These are phyloP conservation scores for Gynochthodes officinalis DNA, from an alignment of 257 asterid species.

Conservation along the genomic window DNA sequence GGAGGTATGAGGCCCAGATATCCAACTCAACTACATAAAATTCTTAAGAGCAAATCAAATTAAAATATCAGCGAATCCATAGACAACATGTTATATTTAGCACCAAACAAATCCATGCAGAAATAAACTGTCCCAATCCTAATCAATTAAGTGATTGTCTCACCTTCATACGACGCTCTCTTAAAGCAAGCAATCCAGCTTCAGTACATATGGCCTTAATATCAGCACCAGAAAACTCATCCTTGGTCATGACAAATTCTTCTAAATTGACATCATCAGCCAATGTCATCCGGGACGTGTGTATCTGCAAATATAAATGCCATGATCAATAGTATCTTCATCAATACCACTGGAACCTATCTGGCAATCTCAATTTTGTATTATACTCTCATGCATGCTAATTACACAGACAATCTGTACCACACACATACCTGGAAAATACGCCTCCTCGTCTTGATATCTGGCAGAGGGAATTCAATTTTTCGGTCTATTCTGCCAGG, in stretches of 20 bases:
- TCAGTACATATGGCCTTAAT: slow-evolving; percentile 94
- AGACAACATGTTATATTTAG: neutral
- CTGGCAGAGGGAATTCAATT: slow-evolving; percentile 89
- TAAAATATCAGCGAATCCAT: neutral
- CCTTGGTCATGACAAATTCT: slow-evolving; percentile 93
- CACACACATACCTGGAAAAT: slow-evolving; percentile 62
- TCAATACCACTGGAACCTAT: neutral
- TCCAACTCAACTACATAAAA: neutral
- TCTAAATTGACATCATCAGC: slow-evolving; percentile 90
- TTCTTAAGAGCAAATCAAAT: neutral
- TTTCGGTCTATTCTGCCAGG: slow-evolving; percentile 93
- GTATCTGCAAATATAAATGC: slow-evolving; percentile 46
- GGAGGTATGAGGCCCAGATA: neutral
- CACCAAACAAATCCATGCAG: neutral
- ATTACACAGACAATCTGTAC: neutral
- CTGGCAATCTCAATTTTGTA: neutral
- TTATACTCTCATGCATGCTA: neutral
- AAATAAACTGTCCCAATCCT: neutral
- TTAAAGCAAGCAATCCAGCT: slow-evolving; percentile 88
- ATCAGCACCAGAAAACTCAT: slow-evolving; percentile 94
- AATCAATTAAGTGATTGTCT: neutral
- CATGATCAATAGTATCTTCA: neutral
- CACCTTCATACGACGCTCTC: slow-evolving; percentile 97
- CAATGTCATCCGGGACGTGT: slow-evolving; percentile 88
- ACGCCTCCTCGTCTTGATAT: slow-evolving; percentile 80